Percentiles rank a stretch among this genome's conserved stretches.
Conservation (phyloP, 2,329 filamentous ascomycete genomes). For the Talaromyces sp. region DNA sequence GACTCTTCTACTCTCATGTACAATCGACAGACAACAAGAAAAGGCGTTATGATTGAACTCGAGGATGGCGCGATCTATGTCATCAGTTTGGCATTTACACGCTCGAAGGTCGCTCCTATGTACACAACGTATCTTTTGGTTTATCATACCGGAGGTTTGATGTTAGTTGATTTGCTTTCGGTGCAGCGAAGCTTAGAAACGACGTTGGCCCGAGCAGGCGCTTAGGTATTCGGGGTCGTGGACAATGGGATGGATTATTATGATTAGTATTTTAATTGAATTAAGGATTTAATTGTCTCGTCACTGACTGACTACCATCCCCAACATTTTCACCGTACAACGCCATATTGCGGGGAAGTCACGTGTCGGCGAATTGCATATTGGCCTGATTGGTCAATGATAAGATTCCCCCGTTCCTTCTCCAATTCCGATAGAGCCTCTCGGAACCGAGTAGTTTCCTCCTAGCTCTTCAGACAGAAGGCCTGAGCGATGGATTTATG, state of each 20-base stretch:
- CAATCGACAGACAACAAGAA: slow-evolving; percentile 15
- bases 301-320: not conserved
- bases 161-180: slow-evolving; percentile 15
- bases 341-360: not conserved
- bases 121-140: slow-evolving; percentile 14
- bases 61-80: not conserved
- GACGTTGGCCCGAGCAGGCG: slow-evolving; percentile 12
- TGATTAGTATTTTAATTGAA: not conserved
- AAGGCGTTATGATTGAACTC: slow-evolving; percentile 10
- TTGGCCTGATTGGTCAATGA: not conserved
- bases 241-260: slow-evolving; percentile 9
- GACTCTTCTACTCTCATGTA: slow-evolving; percentile 16
- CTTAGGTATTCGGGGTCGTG: slow-evolving; percentile 12
- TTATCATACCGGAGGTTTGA: slow-evolving; percentile 10
- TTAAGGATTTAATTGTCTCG: not conserved
- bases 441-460: not conserved
- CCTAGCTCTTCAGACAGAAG: not conserved
- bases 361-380: not conserved
- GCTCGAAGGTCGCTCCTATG: slow-evolving; percentile 1
- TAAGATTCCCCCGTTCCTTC: not conserved
- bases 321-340: not conserved
- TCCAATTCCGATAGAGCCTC: not conserved
- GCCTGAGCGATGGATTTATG: not conserved
- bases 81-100: slow-evolving; percentile 5
- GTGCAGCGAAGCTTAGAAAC: slow-evolving; percentile 7